These are phyloP conservation scores for Tanozyma kutaoensis DNA, from an alignment of 805 yeast genomes.

Conservation along the genomic window DNA sequence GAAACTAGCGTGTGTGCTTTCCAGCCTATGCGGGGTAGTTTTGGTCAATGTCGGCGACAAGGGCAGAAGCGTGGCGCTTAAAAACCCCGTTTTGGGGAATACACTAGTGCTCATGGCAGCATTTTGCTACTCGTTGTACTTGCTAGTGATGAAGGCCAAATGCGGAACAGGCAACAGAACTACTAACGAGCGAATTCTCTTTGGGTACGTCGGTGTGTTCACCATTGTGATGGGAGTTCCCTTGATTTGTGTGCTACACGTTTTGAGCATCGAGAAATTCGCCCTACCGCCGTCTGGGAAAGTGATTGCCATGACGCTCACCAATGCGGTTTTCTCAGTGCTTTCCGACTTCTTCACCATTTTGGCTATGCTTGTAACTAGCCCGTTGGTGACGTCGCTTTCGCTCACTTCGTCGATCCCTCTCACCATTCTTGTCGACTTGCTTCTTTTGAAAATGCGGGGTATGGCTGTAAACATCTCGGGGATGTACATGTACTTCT, in stretches of 20 bases:
- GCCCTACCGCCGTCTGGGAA: conserved; percentile 20
- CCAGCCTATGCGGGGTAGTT: conserved; percentile 34
- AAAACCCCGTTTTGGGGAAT: conserved; percentile 32
- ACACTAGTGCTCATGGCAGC: conserved; percentile 32
- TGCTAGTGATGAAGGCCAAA: conserved; percentile 27
- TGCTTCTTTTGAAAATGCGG: conserved; percentile 18
- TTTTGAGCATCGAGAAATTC: conserved; percentile 26
- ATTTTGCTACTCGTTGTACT: conserved; percentile 30
- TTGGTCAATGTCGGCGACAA: conserved; percentile 26
- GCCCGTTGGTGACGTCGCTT: conserved; percentile 38
- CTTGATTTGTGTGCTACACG: conserved; percentile 18
- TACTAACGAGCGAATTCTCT: conserved; percentile 33
- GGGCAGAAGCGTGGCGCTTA: conserved; percentile 14
- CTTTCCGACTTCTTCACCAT: conserved; percentile 37
- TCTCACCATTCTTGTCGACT: conserved; percentile 36
- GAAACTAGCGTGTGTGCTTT: conserved; percentile 27
- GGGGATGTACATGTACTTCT: conserved; percentile 20
- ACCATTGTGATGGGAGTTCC: conserved; percentile 29
- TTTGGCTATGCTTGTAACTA: conserved; percentile 37
- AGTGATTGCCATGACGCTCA: conserved; percentile 18
- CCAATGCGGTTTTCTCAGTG: conserved; percentile 32
- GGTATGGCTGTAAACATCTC: no score
- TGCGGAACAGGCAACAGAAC: conserved; percentile 30
- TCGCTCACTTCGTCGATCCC: conserved; percentile 42
- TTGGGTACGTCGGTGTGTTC: conserved; percentile 32